Base-by-base conservation (phyloP, 2,329 filamentous ascomycete genomes). In the Aspergillus ibericus region DNA sequence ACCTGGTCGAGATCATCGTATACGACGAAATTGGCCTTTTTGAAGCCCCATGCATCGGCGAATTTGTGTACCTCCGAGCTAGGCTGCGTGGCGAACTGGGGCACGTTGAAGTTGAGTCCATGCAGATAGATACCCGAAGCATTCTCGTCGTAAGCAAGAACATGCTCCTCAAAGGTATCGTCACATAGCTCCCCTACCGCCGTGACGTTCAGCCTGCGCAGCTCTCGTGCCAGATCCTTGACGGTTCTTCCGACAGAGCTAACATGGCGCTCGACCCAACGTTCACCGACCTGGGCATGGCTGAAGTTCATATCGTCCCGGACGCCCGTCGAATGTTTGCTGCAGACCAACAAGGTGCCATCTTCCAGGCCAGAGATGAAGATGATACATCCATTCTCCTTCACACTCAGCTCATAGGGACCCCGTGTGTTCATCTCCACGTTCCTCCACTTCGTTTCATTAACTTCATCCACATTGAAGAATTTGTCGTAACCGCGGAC, bases 341-440 rank as follows among this genome's bases (percentile, higher is more conserved):
- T 98, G 84, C 93, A 98, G n/a, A 99, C 93, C 7, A 99, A 81
- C 9, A 99, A 81, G 1, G 91, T 92, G 35, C 86, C 93, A 68
- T 97, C 93, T 69, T 96, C 91, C 20, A 99, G 81, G 13, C 93
- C 95, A 15, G 92, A 89, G 46, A 99, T 87, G 79, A 99, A 99
- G 66, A 99, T 97, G 75, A 99, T 99, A 76, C 95, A 99, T n/a
- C 95, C 95, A 70, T 99, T 99, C 77, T 99, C 95, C 78, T 99
- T 99, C 53, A 98, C 86, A 58, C 92, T 98, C 56, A 99, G 80
- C 77, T 99, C 95, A 68, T 98, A 99, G 0, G 95, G 95, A 0
- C 92, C 92, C 63, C 85, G 80, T 0, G 95, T 98, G 56, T 89
- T 83, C 27, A 77, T 76, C 70, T 89, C 81, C 60, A 99, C 91